Percentiles rank a stretch among this genome's conserved stretches.
Conservation (phyloP, 2,329 filamentous ascomycete genomes). For the Ustilaginoidea virens region DNA sequence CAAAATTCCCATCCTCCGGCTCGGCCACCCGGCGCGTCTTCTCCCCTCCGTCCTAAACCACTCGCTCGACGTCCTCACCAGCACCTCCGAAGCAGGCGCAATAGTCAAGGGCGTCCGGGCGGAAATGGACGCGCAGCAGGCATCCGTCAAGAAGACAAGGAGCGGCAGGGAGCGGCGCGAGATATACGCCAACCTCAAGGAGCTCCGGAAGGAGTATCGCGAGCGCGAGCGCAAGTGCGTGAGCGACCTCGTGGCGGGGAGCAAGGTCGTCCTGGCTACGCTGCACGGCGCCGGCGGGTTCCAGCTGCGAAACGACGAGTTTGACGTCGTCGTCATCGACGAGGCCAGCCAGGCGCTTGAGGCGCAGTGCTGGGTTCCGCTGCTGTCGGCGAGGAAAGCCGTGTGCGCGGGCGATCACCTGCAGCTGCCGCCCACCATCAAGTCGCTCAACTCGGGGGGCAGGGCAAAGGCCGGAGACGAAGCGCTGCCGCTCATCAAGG, state of each 20-base stretch:
- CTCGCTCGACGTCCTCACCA: conserved; percentile 80
- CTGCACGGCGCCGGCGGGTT: conserved; percentile 82
- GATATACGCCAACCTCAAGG: conserved; percentile 75
- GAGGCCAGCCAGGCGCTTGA: conserved; percentile 93
- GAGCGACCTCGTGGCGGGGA: conserved; percentile 54
- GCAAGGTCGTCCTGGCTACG: conserved; percentile 82
- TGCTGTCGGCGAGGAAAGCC: conserved; percentile 67
- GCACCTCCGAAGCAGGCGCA: conserved; percentile 74
- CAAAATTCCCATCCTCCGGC: conserved; percentile 72
- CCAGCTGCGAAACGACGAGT: conserved; percentile 63
- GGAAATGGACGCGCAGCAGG: conserved; percentile 88
- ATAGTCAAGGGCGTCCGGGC: conserved; percentile 82
- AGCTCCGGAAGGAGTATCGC: conserved; percentile 75
- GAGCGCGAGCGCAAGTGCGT: conserved; percentile 75
- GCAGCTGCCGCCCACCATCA: conserved; percentile 88
- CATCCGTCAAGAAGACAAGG: conserved; percentile 73
- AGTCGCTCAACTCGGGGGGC: conserved; percentile 48
- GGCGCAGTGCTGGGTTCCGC: conserved; percentile 90
- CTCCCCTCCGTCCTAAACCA: conserved; percentile 78
- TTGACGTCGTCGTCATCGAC: conserved; percentile 91
- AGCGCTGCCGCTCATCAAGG: conserved; percentile 24
- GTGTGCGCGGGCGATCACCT: conserved; percentile 89
- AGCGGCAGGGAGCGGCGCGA: conserved; percentile 63
- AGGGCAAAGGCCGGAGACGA: conserved; percentile 23
- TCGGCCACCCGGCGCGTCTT: conserved; percentile 84